Percentiles rank a stretch among this genome's conserved stretches.
Conservation (phyloP, 2,329 filamentous ascomycete genomes). For the Kalmusia sp. region DNA sequence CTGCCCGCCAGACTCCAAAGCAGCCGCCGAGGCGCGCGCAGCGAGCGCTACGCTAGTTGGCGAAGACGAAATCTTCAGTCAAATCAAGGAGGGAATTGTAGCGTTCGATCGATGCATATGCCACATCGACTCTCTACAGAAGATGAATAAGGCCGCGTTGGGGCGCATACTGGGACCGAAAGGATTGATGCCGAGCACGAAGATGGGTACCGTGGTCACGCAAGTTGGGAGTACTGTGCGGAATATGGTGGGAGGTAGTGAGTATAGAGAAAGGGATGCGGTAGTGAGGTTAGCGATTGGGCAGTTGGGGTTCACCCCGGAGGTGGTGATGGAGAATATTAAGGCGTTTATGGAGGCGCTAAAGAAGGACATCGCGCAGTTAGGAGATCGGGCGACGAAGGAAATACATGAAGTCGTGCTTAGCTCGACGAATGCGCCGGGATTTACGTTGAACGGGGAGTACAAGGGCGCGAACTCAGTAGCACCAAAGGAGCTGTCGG, state of each 20-base stretch:
- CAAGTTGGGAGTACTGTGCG: conserved; percentile 77
- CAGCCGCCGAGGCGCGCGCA: conserved; percentile 74
- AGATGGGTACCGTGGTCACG: conserved; percentile 86
- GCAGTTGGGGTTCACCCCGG: conserved; percentile 86
- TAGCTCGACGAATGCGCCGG: conserved; percentile 86
- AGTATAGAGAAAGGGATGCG: conserved; percentile 86
- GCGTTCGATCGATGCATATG: conserved; percentile 91
- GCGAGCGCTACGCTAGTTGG: conserved; percentile 85
- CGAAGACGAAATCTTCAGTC: conserved; percentile 83
- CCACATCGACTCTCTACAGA: conserved; percentile 77
- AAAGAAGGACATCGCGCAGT: conserved; percentile 74
- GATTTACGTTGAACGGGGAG: conserved; percentile 83
- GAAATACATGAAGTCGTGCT: conserved; percentile 77
- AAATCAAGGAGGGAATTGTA: conserved; percentile 76
- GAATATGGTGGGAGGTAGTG: conserved; percentile 81
- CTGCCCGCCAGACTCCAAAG: conserved; percentile 79
- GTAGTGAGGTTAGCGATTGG: conserved; percentile 90
- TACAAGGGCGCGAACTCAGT: conserved; percentile 63
- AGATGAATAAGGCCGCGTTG: conserved; percentile 80
- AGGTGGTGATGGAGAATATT: conserved; percentile 85
- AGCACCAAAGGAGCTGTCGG: conserved; percentile 47
- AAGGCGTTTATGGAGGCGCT: conserved; percentile 76
- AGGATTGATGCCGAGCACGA: conserved; percentile 89
- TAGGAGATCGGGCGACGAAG: conserved; percentile 72
- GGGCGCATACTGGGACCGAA: conserved; percentile 85